Conservation (phyloP, 1,284 basidiomycete genomes). For the Rhodotorula sp. region DNA sequence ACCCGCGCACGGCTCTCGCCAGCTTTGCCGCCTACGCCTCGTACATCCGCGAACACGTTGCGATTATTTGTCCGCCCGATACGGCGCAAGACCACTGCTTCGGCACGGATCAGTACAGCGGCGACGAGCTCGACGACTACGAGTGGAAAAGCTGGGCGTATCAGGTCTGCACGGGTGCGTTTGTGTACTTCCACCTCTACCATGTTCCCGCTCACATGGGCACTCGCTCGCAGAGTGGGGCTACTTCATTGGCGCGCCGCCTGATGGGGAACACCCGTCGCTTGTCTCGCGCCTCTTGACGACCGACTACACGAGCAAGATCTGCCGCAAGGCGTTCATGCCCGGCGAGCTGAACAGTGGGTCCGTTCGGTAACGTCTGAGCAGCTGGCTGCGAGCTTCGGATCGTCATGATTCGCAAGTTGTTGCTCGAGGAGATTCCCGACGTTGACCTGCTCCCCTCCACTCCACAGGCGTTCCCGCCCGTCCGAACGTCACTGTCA, state of each 20-base stretch:
- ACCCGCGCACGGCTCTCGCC: conserved; percentile 23
- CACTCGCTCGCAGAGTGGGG: conserved; percentile 69
- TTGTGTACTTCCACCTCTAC: background rate
- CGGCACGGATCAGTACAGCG: conserved; percentile 67
- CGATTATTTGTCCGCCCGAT: conserved; percentile 30
- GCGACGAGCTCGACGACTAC: conserved; percentile 60
- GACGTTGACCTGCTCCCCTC: no score
- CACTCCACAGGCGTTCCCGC: conserved; percentile 17
- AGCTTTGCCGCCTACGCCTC: conserved; percentile 26
- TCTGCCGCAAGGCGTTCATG: conserved; percentile 77
- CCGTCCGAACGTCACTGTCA: conserved; percentile 36
- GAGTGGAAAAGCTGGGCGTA: conserved; percentile 85
- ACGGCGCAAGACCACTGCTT: conserved; percentile 61
- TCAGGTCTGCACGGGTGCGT: conserved; percentile 56
- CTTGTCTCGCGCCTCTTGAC: conserved; percentile 73
- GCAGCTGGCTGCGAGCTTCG: background rate
- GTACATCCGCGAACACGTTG: conserved; percentile 36
- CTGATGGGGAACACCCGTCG: conserved; percentile 61
- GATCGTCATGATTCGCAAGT: no score
- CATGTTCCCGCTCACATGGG: conserved; percentile 48
- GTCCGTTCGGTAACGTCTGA: background rate
- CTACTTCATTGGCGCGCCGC: conserved; percentile 70
- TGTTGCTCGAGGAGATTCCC: background rate
- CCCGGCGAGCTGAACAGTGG: conserved; percentile 68
- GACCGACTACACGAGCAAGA: conserved; percentile 72